Evolutionary conservation across 2,329 filamentous ascomycete species (phyloP), one percentile per base, ranked within the genome.

Genomic region (Phoma sp.): DNA sequence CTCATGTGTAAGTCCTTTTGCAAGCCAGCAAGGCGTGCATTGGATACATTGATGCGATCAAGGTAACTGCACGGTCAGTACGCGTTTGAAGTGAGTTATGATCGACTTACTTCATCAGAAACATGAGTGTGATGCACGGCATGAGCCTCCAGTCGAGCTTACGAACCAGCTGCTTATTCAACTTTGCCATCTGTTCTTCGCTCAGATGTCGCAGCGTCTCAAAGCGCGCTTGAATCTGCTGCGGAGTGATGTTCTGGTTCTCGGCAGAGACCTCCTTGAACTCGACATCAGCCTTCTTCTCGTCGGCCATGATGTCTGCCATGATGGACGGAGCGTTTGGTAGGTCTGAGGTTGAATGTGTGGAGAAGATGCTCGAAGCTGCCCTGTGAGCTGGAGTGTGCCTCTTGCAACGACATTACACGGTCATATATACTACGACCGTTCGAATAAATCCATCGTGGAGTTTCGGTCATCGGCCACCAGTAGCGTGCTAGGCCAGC

Each of bases 1-100:
- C 29, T 55, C 61, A 65, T 66, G 48, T 64, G 53, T 7, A 80
- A 62, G 54, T 77, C 74, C 18, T 68, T 55, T 49, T 77, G 69
- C 26, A 78, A 56, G 32, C 76, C 75, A 25, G 74, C 74, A 18
- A 78, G 59, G 33, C 74, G 72, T 18, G 76, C 76, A 7, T 76
- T 75, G 1, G 72, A 72, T 23, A 77, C 74, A 43, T 77, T 77
- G 62, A 77, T 76, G 11, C 76, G 71, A 42, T 78, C 74, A 9
- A 78, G 65, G 39, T 76, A 77, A 59, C 75, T 76, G 45, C 10
- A 10, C n/a, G 2, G n/a, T 42, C 17, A 50, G 32, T 11, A 25
- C 28, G 4, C 15, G 21, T 7, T 23, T 2, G 23, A 33, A 9
- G 3, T 17, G 11, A 10, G 10, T 11, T 11, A 11, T 4, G 15